phyloP scores from a whole-genome alignment of 2,329 filamentous ascomycete genomes.

The Sphaerostilbella broomeana region DNA sequence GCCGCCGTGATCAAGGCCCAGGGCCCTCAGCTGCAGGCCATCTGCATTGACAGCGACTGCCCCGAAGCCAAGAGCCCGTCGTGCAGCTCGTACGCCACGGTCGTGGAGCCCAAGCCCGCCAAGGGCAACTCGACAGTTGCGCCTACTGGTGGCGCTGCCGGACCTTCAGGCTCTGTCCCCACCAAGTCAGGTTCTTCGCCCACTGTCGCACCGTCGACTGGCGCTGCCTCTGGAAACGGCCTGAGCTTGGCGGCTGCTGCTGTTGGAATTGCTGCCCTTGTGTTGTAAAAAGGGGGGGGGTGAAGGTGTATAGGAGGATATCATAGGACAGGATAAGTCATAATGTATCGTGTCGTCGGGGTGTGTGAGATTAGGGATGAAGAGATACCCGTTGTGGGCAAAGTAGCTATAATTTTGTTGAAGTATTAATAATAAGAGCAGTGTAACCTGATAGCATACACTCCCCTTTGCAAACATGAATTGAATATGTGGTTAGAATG shows the following conservation, averaged over 20 bases:
- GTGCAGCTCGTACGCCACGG: constrained; percentile 39
- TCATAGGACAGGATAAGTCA: too few species aligned
- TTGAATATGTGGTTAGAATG: too few species aligned
- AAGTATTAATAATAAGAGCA: too few species aligned
- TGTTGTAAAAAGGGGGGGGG: constrained; percentile 23
- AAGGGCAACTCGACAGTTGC: constrained; percentile 9
- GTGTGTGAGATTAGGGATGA: too few species aligned
- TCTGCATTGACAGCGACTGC: constrained; percentile 47
- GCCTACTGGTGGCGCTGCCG: constrained; percentile 10
- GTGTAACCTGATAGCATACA: too few species aligned
- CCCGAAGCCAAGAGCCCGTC: constrained; percentile 38
- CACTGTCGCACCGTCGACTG: constrained; percentile 15
- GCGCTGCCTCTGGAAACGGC: constrained; percentile 20
- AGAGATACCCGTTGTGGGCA: too few species aligned
- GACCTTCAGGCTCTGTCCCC: neutral
- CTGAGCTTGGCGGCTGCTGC: constrained; percentile 22
- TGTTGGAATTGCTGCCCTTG: constrained; percentile 23
- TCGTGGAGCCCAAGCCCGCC: constrained; percentile 10
- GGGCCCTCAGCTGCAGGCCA: constrained; percentile 44
- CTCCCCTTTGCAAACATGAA: too few species aligned
- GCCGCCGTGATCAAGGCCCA: constrained; percentile 39
- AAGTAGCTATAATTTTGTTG: too few species aligned
- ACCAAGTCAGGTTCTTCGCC: neutral
- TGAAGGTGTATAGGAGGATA: too few species aligned
- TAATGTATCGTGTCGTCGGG: too few species aligned